phyloP scores from a whole-genome alignment of 345 rosid genomes.

The Microcos paniculata region DNA sequence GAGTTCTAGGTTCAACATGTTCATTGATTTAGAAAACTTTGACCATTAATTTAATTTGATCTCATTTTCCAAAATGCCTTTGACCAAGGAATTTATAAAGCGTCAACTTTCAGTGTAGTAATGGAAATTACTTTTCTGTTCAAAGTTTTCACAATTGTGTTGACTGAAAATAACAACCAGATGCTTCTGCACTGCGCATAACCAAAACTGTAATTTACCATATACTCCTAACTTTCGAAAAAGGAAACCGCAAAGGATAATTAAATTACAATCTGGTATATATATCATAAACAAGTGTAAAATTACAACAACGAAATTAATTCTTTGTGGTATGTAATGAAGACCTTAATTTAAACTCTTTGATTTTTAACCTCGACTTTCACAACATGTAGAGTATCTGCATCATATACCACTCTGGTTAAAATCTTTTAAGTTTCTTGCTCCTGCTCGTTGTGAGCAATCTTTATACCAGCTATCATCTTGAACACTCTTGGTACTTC shows the following conservation, averaged over 20 bases:
- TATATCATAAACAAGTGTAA: background rate
- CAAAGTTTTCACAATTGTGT: background rate
- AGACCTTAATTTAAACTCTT: background rate
- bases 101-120: background rate
- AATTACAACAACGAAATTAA: background rate
- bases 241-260: slow-evolving; percentile 1
- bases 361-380: background rate
- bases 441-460: background rate
- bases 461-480: background rate
- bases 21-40: background rate
- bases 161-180: background rate
- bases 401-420: background rate
- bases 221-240: background rate
- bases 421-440: background rate
- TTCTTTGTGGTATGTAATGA: background rate
- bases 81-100: background rate
- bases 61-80: background rate
- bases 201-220: background rate
- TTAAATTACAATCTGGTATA: background rate
- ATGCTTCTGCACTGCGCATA: background rate
- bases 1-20: background rate
- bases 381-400: background rate
- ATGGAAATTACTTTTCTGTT: background rate
- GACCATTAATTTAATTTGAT: background rate
- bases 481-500: background rate